Base-by-base conservation (phyloP, 306 rosid species). In the Fragaria ananassa region DNA sequence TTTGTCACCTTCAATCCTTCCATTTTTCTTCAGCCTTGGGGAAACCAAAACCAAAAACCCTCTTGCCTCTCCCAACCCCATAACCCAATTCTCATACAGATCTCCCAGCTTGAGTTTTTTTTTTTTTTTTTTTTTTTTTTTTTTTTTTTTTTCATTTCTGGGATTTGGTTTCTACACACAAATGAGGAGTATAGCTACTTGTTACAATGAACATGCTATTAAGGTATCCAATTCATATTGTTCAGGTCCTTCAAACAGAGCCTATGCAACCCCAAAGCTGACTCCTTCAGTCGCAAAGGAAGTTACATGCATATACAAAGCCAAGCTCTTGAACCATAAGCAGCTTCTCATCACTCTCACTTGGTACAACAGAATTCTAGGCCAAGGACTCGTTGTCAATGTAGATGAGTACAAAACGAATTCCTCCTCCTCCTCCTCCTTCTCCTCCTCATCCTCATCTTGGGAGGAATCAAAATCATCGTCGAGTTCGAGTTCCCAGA, bases 161-260 rank as follows among this genome's bases (percentile, higher is more conserved):
- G 46, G 45, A 69, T 74, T 78, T 87, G n/a, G 10, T 41, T 49
- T 18, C 39, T 65, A 19, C 18, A 29, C 19, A 27, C 49, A 42
- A 56, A 91, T 91, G 97, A 94, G 91, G 82, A 87, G 93, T 67
- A 76, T 95, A 83, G 86, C 95, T 25, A 88, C 93, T 53, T 95
- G 98, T 87, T 95, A 95, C 88, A 95, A 81, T 58, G 96, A 92
- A 58, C 96, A 92, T 77, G 96, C 96, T 41, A 85, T 92, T 23
- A 86, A 85, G 54, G 88, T 92, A 6, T 92, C 96, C 0, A 97
- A 90, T 87, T 92, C 96, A 8, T 90, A 95, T 56, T 92, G 98
- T 53, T 95, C 97, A 14, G 92, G 88, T 8, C 88, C 96, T 66
- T 90, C 93, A 54, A 85, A 68, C 75, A 83, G 17, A 23, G 50